A percentile compares a stretch with the other conserved stretches of the same genome.
Conservation (phyloP, 306 rosid species). For the Vicia faba region DNA sequence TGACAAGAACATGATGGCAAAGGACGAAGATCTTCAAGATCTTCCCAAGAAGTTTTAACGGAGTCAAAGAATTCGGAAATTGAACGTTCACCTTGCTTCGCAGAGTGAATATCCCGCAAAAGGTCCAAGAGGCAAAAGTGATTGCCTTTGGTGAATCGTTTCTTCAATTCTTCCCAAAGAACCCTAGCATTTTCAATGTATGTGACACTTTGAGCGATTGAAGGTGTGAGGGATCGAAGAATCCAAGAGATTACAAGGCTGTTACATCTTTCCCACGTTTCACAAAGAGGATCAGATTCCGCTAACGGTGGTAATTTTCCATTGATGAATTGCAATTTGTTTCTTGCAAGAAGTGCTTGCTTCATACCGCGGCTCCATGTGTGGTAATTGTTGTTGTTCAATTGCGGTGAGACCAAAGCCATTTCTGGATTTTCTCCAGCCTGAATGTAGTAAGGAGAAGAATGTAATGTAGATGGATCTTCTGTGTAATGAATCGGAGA, state of each 20-base stretch:
- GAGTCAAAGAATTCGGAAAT: background rate
- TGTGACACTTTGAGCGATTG: background rate
- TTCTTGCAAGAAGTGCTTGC: background rate
- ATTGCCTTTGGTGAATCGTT: background rate
- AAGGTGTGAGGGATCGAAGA: background rate
- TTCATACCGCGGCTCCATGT: background rate
- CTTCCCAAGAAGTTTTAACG: background rate
- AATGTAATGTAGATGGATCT: background rate
- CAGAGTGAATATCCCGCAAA: background rate
- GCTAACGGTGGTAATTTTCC: background rate
- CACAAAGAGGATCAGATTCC: background rate
- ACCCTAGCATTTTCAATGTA: background rate
- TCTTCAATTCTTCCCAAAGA: background rate
- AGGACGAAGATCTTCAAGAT: background rate
- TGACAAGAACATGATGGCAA: background rate
- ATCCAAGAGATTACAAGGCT: background rate
- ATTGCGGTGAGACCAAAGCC: background rate
- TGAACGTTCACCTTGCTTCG: background rate
- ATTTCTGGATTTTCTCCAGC: background rate
- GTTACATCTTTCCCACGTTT: background rate
- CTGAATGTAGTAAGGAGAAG: background rate
- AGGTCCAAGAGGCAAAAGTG: background rate
- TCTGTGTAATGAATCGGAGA: background rate
- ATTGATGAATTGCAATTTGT: background rate
- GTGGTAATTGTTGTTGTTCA: background rate